Evolutionary conservation across 2,329 filamentous ascomycete species (phyloP).

Genomic region (Cercospora zeina): DNA sequence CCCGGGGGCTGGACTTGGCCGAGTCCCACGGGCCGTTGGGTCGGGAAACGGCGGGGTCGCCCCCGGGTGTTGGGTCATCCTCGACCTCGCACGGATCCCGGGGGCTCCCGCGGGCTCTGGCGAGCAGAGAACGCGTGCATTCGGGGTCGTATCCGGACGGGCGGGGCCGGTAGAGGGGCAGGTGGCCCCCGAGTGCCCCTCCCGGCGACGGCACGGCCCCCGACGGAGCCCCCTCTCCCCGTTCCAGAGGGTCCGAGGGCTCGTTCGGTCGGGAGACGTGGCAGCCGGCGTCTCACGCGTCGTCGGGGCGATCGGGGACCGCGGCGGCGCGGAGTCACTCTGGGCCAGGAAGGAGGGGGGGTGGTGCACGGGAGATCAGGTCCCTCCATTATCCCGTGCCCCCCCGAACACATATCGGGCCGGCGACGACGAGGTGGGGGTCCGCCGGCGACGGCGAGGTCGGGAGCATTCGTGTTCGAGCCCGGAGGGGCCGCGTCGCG

Average conservation of each 20-base stretch:
- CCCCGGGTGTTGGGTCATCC: neutral
- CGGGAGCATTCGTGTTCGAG: too few species aligned
- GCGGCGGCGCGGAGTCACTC: constrained; percentile 3
- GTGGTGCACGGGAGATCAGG: neutral
- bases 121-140: neutral
- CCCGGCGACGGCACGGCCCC: neutral
- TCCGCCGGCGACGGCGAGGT: too few species aligned
- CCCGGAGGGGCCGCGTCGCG: too few species aligned
- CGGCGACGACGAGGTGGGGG: too few species aligned
- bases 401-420: neutral
- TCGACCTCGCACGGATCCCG: neutral
- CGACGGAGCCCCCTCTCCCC: neutral
- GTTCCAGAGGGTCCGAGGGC: neutral
- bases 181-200: neutral
- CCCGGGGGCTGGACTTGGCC: neutral
- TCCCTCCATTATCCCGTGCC: neutral
- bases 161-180: neutral
- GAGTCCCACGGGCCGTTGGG: neutral
- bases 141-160: neutral
- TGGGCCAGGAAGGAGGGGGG: constrained; percentile 3
- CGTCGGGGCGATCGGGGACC: neutral
- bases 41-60: constrained; percentile 7
- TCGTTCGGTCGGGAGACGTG: neutral
- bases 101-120: neutral
- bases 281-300: neutral